Evolutionary conservation across 148 eudicot species (phyloP), one percentile per base, ranked within the genome.

Genomic region (Vaccinium vitisidaea): DNA sequence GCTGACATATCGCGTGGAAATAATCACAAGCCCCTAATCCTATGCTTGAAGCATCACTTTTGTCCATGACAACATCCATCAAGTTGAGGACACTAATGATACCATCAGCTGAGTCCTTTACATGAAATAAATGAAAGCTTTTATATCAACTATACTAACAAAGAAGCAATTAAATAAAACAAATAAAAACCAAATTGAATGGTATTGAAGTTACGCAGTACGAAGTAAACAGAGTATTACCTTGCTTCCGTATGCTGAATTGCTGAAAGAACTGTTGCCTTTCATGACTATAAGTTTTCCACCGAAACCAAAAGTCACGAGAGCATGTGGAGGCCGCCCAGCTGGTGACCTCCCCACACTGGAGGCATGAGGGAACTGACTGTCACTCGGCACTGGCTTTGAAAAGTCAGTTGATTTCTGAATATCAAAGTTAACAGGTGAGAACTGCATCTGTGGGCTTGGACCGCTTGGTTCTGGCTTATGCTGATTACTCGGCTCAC

Each of bases 221-320:
- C 43, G 25, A 15, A 78, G 63, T 53, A 78, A 58, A 30, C 59
- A 32, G 80, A 77, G 39, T 77, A 50, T 61, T 63, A 95, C 98
- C 98, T 95, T 92, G 86, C 83, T 87, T 46, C 89, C 94, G 80
- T 86, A 83, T 30, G 91, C 83, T 53, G 91, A 84, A 73, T 81
- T 87, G 76, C 84, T 84, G 19, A 82, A 65, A 80, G 87, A 83
- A 82, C n/a, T 79, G 19, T 53, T 78, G 75, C 90, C 89, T 88
- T 91, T 94, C 96, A 92, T 89, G 58, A 93, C 88, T 56, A 93
- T 86, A 74, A 94, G 95, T 81, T 93, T 93, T 59, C 98, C 98
- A 19, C 98, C 98, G 88, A 94, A 94, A 10, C 98, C 98, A 91
- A 94, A 94, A 27, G 93, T 80, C 58, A 91, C 94, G 32, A 94